Percentiles rank a stretch among this genome's conserved stretches.
These are phyloP conservation scores for Collybiopsis luxurians DNA, from an alignment of 768 basidiomycete genomes.

Conservation along the genomic window DNA sequence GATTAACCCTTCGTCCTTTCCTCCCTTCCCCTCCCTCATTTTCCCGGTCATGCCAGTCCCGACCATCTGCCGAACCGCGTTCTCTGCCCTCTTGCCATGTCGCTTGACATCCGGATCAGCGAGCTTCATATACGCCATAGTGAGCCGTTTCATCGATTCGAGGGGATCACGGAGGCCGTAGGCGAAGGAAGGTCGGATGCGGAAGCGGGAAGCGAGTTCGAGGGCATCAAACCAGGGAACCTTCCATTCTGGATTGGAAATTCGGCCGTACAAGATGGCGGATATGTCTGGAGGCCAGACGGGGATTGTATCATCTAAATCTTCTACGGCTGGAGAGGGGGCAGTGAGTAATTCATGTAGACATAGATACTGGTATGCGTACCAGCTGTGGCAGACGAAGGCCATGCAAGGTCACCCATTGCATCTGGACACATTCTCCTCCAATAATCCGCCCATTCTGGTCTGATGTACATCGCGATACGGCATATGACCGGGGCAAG, in stretches of 20 bases:
- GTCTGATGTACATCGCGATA: conserved; percentile 60
- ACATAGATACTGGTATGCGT: conserved; percentile 16
- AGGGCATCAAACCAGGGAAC: conserved; percentile 50
- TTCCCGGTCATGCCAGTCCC: conserved; percentile 34
- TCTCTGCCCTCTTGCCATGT: conserved; percentile 64
- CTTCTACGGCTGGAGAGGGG: conserved; percentile 33
- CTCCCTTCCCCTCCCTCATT: too few species aligned
- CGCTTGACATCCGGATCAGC: conserved; percentile 50
- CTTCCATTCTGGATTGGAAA: conserved; percentile 69
- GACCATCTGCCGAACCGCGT: conserved; percentile 57
- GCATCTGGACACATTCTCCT: conserved; percentile 71
- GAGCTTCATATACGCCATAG: conserved; percentile 54
- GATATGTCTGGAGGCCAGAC: conserved; percentile 78
- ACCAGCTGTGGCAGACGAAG: conserved; percentile 42
- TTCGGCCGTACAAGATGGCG: conserved; percentile 56
- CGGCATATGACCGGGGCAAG: conserved; percentile 65
- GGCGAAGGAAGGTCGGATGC: conserved; percentile 52
- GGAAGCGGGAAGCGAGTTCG: conserved; percentile 45
- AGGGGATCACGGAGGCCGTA: conserved; percentile 66
- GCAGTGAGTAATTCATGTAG: neutral
- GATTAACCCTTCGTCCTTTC: conserved; percentile 36
- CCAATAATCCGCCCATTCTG: conserved; percentile 95
- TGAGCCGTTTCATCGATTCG: conserved; percentile 48
- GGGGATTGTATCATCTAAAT: conserved; percentile 69
- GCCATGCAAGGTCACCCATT: conserved; percentile 49